These are phyloP conservation scores for Boletellus ananas DNA, from an alignment of 768 basidiomycete genomes.

Conservation along the genomic window DNA sequence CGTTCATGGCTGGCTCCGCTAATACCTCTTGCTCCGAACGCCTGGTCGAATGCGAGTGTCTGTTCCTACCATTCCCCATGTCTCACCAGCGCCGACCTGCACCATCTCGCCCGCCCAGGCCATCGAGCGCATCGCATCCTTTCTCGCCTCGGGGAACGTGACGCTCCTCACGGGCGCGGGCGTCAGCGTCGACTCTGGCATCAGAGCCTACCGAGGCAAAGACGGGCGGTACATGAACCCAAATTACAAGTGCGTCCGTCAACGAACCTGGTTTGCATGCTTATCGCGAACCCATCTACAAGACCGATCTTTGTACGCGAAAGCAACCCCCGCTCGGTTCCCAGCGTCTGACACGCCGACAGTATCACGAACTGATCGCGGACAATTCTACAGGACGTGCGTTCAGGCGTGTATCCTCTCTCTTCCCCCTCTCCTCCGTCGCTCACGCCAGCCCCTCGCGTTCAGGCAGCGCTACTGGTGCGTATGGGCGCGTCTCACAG, in stretches of 20 bases:
- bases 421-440: not conserved
- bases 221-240: slow-evolving; percentile 89
- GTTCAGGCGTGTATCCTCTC: slow-evolving; percentile 54
- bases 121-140: slow-evolving; percentile 56
- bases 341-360: slow-evolving; percentile 13
- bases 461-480: slow-evolving; percentile 82
- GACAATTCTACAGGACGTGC: slow-evolving; percentile 60
- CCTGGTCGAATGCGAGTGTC: slow-evolving; percentile 62
- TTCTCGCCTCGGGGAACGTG: slow-evolving; percentile 67
- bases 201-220: slow-evolving; percentile 84
- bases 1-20: slow-evolving; percentile 2
- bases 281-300: slow-evolving; percentile 16
- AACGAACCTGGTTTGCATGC: not conserved
- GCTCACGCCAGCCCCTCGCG: slow-evolving; percentile 5
- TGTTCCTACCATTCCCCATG: slow-evolving; percentile 69
- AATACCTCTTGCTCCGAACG: not conserved
- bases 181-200: slow-evolving; percentile 93
- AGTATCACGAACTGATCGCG: slow-evolving; percentile 82
- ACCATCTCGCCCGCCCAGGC: slow-evolving; percentile 48
- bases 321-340: not conserved
- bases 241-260: slow-evolving; percentile 67
- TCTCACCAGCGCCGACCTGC: slow-evolving; percentile 37
- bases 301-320: slow-evolving; percentile 56
- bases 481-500: slow-evolving; percentile 9
- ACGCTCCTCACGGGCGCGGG: slow-evolving; percentile 86